phyloP scores from a whole-genome alignment of 2,329 filamentous ascomycete species.

The Penicillium rolfsii region DNA sequence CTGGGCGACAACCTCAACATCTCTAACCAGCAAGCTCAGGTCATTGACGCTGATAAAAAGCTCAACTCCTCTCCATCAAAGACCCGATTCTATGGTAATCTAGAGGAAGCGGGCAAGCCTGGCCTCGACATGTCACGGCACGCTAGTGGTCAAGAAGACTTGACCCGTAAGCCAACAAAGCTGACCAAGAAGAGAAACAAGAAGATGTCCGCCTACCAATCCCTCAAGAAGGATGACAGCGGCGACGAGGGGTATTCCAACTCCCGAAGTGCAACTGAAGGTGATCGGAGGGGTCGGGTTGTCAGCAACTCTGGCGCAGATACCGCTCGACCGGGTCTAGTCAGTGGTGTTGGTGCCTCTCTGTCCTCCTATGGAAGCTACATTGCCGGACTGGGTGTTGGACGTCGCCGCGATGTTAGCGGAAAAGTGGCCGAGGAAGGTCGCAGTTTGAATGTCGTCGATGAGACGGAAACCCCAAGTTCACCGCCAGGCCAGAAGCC shows the following conservation, averaged over 20 bases:
- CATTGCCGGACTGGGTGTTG: slow-evolving; percentile 49
- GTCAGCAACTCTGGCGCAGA: slow-evolving; percentile 50
- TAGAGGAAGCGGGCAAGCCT: slow-evolving; percentile 34
- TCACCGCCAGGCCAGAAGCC: slow-evolving; percentile 21
- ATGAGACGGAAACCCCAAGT: slow-evolving; percentile 12
- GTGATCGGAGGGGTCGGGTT: slow-evolving; percentile 49
- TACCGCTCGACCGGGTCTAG: slow-evolving; percentile 28
- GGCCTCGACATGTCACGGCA: slow-evolving; percentile 30
- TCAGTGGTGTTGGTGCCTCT: slow-evolving; percentile 34
- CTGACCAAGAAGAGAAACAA: slow-evolving; percentile 38
- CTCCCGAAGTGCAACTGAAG: slow-evolving; percentile 24
- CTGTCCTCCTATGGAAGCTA: slow-evolving; percentile 48
- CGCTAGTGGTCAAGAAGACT: slow-evolving; percentile 27
- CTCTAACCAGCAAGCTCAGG: slow-evolving; percentile 31
- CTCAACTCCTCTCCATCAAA: slow-evolving; percentile 39
- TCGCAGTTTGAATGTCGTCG: slow-evolving; percentile 35
- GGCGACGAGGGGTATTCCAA: slow-evolving; percentile 27
- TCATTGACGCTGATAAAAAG: slow-evolving; percentile 26
- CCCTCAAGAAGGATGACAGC: slow-evolving; percentile 37
- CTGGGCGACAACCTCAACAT: slow-evolving; percentile 42
- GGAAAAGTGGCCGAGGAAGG: slow-evolving; percentile 54
- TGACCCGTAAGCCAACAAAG: slow-evolving; percentile 35
- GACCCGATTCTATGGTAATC: slow-evolving; percentile 45
- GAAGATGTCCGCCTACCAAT: slow-evolving; percentile 40
- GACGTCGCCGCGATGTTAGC: slow-evolving; percentile 52